Base-by-base conservation (phyloP, 2,329 filamentous ascomycete genomes). In the Dendrostoma leiphaemia region DNA sequence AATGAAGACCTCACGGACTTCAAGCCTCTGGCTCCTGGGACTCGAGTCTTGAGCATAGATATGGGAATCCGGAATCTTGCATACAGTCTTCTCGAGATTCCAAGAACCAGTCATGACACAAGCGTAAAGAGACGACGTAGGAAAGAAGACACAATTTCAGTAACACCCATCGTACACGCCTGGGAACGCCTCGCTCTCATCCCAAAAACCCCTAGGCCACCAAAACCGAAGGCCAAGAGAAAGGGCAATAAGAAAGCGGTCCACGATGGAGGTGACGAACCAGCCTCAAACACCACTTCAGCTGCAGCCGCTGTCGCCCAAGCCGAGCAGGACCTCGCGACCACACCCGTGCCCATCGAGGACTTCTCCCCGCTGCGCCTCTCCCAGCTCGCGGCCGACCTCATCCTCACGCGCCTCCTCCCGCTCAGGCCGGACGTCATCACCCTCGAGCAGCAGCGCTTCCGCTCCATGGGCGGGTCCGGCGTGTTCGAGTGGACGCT, bases 61-160 rank as follows among this genome's bases (percentile, higher is more conserved):
- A 88, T 94, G 83, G 90, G 90, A 4, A 88, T 95, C 60, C 84
- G 83, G 40, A 95, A 95, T 66, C 74, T 95, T 4, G 90, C 89
- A 1, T 90, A 84, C 66, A 89, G 88, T 60, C 77, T 90, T 57
- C 68, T 89, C 26, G 55, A 58, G 28, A 38, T 58, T 3, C 51
- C 51, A 7, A 6, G 31, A 3, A 3, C 24, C 12, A 23, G 28
- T 3, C 15, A 45, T 37, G 51, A 28, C n/a, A n/a, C n/a, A n/a
- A n/a, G n/a, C n/a, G n/a, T n/a, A n/a, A n/a, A n/a, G n/a, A n/a
- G n/a, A n/a, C n/a, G n/a, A n/a, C n/a, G n/a, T n/a, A n/a, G 45
- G 15, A 13, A 53, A 34, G 43, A 23, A 23, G n/a, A n/a, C 4
- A 2, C 44, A 54, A 32, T 54, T 57, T 24, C 28, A 37, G 29